phyloP scores from a whole-genome alignment of 2,329 filamentous ascomycete genomes.

The Bipolaris bicolor region DNA sequence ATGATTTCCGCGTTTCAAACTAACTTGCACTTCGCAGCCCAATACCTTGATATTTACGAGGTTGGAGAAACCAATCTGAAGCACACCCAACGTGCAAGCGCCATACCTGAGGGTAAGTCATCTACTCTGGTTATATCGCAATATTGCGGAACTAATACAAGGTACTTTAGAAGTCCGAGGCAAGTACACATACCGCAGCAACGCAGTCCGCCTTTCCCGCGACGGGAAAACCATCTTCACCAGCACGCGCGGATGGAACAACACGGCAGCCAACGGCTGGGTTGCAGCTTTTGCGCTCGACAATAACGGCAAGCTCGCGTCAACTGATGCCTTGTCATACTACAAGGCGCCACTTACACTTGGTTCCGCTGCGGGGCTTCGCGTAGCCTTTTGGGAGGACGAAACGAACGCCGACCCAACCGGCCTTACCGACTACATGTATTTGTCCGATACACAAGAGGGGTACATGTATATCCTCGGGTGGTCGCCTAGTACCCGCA shows the following conservation, averaged over 20 bases:
- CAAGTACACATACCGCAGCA: conserved; percentile 13
- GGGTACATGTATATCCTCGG: conserved; percentile 9
- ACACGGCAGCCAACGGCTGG: conserved; percentile 7
- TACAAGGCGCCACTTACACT: conserved; percentile 5
- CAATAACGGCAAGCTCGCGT: not conserved
- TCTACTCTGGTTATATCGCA: not conserved
- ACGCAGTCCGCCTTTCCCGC: conserved; percentile 4
- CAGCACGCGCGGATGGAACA: conserved; percentile 8
- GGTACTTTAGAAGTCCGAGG: not conserved
- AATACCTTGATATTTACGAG: conserved; percentile 8
- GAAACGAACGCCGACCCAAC: not conserved
- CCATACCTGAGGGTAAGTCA: conserved; percentile 3
- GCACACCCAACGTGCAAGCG: conserved; percentile 12
- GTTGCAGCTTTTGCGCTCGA: conserved; percentile 5
- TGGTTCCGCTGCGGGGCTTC: conserved; percentile 5
- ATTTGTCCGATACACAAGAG: conserved; percentile 6
- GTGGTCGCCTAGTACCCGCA: not conserved
- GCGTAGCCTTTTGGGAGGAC: conserved; percentile 5
- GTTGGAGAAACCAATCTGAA: not conserved
- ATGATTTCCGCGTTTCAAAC: not conserved
- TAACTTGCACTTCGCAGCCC: not conserved
- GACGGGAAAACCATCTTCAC: conserved; percentile 5
- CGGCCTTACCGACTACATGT: conserved; percentile 5
- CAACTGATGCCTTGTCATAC: conserved; percentile 2
- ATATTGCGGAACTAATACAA: not conserved